These are phyloP conservation scores for Pseudopediastrum boryanum DNA, from an alignment of 139 green algal species.

Conservation along the genomic window DNA sequence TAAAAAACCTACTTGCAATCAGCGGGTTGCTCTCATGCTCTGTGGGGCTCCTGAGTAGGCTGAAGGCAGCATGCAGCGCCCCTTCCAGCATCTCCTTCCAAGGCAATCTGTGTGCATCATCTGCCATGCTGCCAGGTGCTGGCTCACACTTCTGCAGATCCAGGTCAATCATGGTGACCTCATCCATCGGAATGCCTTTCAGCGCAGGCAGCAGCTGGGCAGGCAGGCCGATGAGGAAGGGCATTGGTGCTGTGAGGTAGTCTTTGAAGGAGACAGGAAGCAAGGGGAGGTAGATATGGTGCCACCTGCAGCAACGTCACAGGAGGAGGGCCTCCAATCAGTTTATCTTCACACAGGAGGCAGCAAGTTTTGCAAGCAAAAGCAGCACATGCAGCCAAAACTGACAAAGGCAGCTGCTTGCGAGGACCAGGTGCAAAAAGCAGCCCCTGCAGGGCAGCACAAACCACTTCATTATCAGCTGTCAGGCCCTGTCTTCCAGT, in stretches of 20 bases:
- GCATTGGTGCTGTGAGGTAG: slow-evolving; percentile 83
- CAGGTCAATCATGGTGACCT: slow-evolving; percentile 70
- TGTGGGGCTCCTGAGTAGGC: slow-evolving; percentile 63
- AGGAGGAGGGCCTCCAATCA: background rate
- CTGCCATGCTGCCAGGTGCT: slow-evolving; percentile 42
- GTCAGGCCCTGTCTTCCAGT: too few relatives aligned
- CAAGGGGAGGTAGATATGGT: slow-evolving; percentile 84
- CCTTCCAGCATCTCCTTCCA: slow-evolving; percentile 56
- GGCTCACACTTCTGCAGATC: slow-evolving; percentile 57
- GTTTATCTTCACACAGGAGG: background rate
- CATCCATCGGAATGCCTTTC: slow-evolving; percentile 59
- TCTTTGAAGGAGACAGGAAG: slow-evolving; percentile 70
- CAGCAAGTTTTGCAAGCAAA: background rate
- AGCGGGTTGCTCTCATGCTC: slow-evolving; percentile 77
- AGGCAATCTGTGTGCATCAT: slow-evolving; percentile 70
- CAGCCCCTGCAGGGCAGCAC: too few relatives aligned
- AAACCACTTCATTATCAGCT: too few relatives aligned
- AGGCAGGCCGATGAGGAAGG: slow-evolving; percentile 80
- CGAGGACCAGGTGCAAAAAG: too few relatives aligned
- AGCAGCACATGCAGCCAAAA: background rate
- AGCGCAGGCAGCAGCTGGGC: slow-evolving; percentile 62
- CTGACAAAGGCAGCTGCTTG: too few relatives aligned
- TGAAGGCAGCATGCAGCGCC: slow-evolving; percentile 52
- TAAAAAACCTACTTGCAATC: slow-evolving; percentile 50
- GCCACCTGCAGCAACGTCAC: slow-evolving; percentile 53